Evolutionary conservation across 306 rosid genomes (phyloP).

Genomic region (Purshia tridentata): DNA sequence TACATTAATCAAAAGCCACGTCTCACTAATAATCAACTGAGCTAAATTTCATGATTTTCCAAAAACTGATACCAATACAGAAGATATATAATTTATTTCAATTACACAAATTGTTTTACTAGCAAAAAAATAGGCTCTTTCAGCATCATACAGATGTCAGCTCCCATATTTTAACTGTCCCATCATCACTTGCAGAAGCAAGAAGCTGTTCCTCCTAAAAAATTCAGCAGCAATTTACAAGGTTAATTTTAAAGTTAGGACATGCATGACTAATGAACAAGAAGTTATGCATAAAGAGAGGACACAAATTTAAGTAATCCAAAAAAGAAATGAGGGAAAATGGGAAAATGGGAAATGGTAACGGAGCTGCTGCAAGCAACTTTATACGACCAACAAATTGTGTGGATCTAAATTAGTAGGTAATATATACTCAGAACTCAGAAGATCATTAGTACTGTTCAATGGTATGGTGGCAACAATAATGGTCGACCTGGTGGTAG

Average conservation of each 20-base stretch:
- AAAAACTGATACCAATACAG: conserved; percentile 13
- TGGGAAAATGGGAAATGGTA: neutral
- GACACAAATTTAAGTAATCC: neutral
- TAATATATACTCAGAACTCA: neutral
- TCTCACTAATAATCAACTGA: neutral
- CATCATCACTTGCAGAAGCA: conserved; percentile 91
- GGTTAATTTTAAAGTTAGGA: neutral
- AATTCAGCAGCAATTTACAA: conserved; percentile 9
- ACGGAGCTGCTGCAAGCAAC: neutral
- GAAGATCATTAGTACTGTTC: neutral
- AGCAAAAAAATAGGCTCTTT: conserved; percentile 10
- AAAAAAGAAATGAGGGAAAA: neutral
- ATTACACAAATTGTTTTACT: conserved; percentile 25
- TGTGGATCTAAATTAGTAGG: neutral
- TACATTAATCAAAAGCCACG: conserved; percentile 17
- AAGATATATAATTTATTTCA: conserved; percentile 26
- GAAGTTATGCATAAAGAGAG: neutral
- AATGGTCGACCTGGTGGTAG: neutral
- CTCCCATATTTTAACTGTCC: conserved; percentile 86
- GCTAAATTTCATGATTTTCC: neutral
- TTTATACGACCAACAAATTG: neutral
- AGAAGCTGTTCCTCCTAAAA: conserved; percentile 67
- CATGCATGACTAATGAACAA: neutral
- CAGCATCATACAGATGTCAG: conserved; percentile 46
- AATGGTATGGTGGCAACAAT: neutral